Evolutionary conservation across 495 filamentous ascomycete genomes (phyloP).

Genomic region (Trichoderma asperelloides): DNA sequence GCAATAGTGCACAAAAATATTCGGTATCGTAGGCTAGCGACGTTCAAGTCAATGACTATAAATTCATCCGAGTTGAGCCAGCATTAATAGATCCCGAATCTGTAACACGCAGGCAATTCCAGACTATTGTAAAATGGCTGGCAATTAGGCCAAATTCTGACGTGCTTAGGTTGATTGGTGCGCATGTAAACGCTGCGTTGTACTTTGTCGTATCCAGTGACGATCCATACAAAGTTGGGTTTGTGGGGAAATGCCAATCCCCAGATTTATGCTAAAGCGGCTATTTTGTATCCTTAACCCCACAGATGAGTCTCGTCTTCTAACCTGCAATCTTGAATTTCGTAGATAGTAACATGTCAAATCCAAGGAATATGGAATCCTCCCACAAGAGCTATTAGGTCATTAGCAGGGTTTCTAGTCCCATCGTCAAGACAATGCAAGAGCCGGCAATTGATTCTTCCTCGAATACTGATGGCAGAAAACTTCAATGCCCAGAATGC

Average conservation of each 20-base stretch:
- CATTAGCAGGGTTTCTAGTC: background rate
- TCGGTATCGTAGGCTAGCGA: background rate
- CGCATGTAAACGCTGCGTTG: background rate
- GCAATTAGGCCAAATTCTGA: background rate
- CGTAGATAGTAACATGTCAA: background rate
- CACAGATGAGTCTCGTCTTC: background rate
- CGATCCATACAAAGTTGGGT: background rate
- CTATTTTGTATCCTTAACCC: background rate
- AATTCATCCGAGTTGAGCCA: background rate
- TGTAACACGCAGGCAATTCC: background rate
- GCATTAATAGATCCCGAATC: background rate
- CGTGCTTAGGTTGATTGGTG: background rate
- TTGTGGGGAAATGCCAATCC: background rate
- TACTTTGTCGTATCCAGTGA: background rate
- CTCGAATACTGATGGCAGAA: slow-evolving; percentile 14
- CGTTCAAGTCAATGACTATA: background rate
- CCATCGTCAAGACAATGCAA: background rate
- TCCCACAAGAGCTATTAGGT: background rate
- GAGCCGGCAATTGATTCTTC: background rate
- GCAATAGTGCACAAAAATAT: background rate
- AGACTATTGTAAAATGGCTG: background rate
- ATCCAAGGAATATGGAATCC: background rate
- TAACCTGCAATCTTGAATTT: background rate
- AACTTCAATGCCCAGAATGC: slow-evolving; percentile 41
- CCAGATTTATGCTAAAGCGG: background rate